These are phyloP conservation scores for Coemansia guatemalensis DNA, from an alignment of 192 early-diverging fungal species.

Conservation along the genomic window DNA sequence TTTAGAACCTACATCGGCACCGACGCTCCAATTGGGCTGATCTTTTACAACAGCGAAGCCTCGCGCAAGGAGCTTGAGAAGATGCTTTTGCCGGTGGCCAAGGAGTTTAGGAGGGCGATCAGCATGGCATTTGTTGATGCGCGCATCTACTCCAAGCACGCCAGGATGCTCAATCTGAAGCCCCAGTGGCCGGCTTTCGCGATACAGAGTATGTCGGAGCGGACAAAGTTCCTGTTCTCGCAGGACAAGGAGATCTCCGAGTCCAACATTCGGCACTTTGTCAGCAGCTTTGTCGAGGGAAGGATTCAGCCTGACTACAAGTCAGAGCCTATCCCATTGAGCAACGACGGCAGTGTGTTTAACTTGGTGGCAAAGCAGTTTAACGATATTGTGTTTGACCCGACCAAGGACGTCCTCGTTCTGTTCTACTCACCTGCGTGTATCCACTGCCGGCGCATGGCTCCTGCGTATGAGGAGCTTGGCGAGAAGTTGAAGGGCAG, in stretches of 20 bases:
- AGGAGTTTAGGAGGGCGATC: slow-evolving; percentile 78
- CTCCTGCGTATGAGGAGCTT: slow-evolving; percentile 77
- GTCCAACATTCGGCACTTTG: slow-evolving; percentile 60
- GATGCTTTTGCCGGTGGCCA: slow-evolving; percentile 66
- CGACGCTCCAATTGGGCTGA: slow-evolving; percentile 83
- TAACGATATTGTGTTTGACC: slow-evolving; percentile 79
- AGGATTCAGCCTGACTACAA: slow-evolving; percentile 72
- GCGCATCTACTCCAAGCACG: slow-evolving; percentile 76
- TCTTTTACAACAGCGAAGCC: slow-evolving; percentile 73
- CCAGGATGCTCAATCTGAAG: slow-evolving; percentile 78
- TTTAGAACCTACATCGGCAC: slow-evolving; percentile 77
- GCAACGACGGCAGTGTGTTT: slow-evolving; percentile 83
- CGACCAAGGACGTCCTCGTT: slow-evolving; percentile 85
- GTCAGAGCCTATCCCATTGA: slow-evolving; percentile 73
- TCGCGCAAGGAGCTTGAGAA: slow-evolving; percentile 56
- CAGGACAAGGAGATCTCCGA: slow-evolving; percentile 63
- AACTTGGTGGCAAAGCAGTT: slow-evolving; percentile 84
- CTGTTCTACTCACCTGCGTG: slow-evolving; percentile 90
- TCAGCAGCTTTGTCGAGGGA: slow-evolving; percentile 63
- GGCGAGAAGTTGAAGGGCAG: slow-evolving; percentile 57
- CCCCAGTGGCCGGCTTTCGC: slow-evolving; percentile 92
- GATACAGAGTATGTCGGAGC: slow-evolving; percentile 70
- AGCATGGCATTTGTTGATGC: slow-evolving; percentile 91
- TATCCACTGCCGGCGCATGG: slow-evolving; percentile 77
- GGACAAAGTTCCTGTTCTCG: slow-evolving; percentile 80